phyloP scores from a whole-genome alignment of 305 asterid species.

The Fraxinus dipetala region DNA sequence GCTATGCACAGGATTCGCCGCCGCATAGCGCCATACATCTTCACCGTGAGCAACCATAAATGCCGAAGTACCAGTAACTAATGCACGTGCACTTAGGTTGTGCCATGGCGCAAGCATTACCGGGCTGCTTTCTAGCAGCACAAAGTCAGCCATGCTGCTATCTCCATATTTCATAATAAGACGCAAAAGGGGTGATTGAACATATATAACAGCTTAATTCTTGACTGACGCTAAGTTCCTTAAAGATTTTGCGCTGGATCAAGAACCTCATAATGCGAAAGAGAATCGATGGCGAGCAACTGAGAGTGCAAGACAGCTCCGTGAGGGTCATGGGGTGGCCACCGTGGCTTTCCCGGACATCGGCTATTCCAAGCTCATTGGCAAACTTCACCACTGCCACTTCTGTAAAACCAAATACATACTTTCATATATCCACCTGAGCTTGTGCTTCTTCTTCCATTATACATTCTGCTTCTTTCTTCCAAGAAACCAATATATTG shows the following conservation, averaged over 20 bases:
- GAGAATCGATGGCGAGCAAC: slow-evolving; percentile 52
- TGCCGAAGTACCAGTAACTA: slow-evolving; percentile 10
- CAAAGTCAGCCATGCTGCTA: slow-evolving; percentile 44
- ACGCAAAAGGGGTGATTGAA: slow-evolving; percentile 53
- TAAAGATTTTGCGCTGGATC: slow-evolving; percentile 46
- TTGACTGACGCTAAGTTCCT: slow-evolving; percentile 6
- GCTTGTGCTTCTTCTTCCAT: slow-evolving; percentile 26
- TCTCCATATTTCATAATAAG: slow-evolving; percentile 26
- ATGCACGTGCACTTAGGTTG: slow-evolving; percentile 30
- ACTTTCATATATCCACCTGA: slow-evolving; percentile 36
- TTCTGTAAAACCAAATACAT: slow-evolving; percentile 38
- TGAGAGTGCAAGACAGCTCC: slow-evolving; percentile 38
- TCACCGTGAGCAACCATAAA: slow-evolving; percentile 44
- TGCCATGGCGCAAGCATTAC: slow-evolving; percentile 76
- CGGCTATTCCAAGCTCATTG: slow-evolving; percentile 55
- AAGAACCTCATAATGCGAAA: slow-evolving; percentile 66
- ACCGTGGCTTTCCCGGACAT: slow-evolving; percentile 42
- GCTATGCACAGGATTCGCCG: slow-evolving; percentile 32
- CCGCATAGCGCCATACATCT: slow-evolving; percentile 47
- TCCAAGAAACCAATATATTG: neutral
- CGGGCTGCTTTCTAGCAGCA: slow-evolving; percentile 53
- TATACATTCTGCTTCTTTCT: neutral
- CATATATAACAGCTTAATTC: slow-evolving; percentile 18
- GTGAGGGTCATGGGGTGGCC: slow-evolving; percentile 22
- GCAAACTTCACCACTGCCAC: slow-evolving; percentile 44